Evolutionary conservation across 176 grass and related monocot species (phyloP), one percentile per base, ranked within the genome.

Genomic region (Dendrocalamus sinicus): DNA sequence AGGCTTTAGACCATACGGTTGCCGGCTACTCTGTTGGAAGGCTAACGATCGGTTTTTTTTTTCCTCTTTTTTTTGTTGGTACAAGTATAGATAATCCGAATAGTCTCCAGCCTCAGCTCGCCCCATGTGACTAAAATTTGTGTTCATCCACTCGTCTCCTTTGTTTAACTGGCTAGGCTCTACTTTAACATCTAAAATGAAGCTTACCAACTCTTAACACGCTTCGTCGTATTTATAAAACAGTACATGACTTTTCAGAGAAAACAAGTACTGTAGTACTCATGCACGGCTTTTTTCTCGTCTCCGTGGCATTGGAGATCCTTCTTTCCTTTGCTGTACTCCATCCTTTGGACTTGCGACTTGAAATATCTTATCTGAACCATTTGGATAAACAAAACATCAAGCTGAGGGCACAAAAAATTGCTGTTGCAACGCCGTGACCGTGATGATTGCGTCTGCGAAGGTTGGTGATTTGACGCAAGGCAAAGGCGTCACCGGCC

Each of bases 401-500:
- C 66, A 81, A 41, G 55, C 43, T 11, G 58, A 65, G 8, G 35
- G 16, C 67, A 40, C 68, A 13, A 51, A 73, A 73, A 57, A 81
- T 75, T 26, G 13, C 78, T 40, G 20, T 2, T 40, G 73, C 45
- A 35, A 35, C 22, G 77, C 46, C 16, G 12, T 46, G 41, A 60
- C 58, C 6, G 14, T 54, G 77, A 65, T 47, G 59, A 32, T 79
- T 65, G 77, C 60, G 44, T 79, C 43, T 9, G 46, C 50, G 22
- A 22, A 11, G 57, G 57, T 23, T 23, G 57, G 66, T 73, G 80
- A 88, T 69, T 62, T 22, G 20, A 12, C 48, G 44, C 51, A 35
- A 78, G 48, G 62, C 83, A 19, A 12, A 69, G 62, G 53, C 77
- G 69, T 75, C 88, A 70, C 79, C 69, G 61, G 17, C 77, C 77